A percentile compares a stretch with the other conserved stretches of the same genome.
These are phyloP conservation scores for Drosera spatulata DNA, from an alignment of 179 eudicot genomes.

Conservation along the genomic window DNA sequence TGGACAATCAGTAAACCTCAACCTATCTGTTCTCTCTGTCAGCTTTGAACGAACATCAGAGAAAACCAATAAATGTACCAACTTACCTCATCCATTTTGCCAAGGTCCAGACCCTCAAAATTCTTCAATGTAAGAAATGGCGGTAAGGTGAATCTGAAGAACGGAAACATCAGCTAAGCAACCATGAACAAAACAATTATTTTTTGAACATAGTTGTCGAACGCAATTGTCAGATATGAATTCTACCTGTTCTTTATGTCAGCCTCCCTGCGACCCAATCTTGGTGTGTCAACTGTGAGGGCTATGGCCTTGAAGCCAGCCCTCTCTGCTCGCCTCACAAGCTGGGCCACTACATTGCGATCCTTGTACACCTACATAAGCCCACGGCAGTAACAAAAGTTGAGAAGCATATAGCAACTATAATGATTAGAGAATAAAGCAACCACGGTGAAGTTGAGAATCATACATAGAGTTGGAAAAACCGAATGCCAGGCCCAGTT, in stretches of 20 bases:
- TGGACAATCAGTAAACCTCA: not conserved
- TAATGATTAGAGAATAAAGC: no score
- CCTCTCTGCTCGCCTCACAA: constrained; percentile 47
- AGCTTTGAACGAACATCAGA: no score
- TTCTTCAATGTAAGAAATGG: constrained; percentile 59
- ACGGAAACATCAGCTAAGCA: not conserved
- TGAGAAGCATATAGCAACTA: no score
- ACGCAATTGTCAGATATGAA: no score
- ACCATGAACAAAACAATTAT: no score
- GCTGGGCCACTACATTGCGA: constrained; percentile 37
- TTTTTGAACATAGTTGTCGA: no score
- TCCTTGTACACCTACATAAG: constrained; percentile 49
- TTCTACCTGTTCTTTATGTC: no score
- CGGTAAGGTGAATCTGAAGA: constrained; percentile 57
- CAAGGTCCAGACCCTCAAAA: constrained; percentile 69
- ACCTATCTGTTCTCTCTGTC: no score
- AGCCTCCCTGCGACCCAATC: constrained; percentile 50
- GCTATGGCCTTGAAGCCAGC: constrained; percentile 88
- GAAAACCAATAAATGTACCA: no score
- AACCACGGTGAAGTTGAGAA: no score
- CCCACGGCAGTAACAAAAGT: no score
- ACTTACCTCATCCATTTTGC: constrained; percentile 50
- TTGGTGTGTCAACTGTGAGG: constrained; percentile 88
- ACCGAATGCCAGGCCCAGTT: constrained; percentile 68
- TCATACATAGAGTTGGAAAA: constrained; percentile 90